These are phyloP conservation scores for Sergeia podlipaevii DNA, from an alignment of 208 protist species.

Conservation along the genomic window DNA sequence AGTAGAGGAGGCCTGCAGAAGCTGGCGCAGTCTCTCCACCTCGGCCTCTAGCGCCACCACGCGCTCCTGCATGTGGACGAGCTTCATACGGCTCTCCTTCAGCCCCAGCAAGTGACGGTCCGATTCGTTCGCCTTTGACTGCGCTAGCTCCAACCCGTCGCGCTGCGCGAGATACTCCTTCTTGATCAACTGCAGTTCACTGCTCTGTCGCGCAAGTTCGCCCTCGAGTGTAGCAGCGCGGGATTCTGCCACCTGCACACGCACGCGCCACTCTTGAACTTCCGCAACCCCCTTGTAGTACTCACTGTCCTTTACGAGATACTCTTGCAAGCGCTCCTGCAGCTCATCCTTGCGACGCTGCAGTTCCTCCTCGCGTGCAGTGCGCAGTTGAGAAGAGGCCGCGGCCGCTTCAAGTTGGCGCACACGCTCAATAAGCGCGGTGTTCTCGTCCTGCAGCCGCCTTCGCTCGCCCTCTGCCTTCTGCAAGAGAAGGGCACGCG, in stretches of 20 bases:
- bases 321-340: conserved; percentile 37
- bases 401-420: conserved; percentile 44
- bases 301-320: conserved; percentile 40
- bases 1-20: conserved; percentile 6
- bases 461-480: conserved; percentile 27
- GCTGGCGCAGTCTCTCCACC: conserved; percentile 16
- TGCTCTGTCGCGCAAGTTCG: conserved; percentile 32
- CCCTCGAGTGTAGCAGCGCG: conserved; percentile 12
- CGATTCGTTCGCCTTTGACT: conserved; percentile 30
- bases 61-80: conserved; percentile 31
- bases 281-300: conserved; percentile 50
- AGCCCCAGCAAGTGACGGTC: conserved; percentile 30
- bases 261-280: conserved; percentile 15
- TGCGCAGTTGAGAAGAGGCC: conserved; percentile 30
- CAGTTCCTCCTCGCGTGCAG: conserved; percentile 40
- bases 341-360: conserved; percentile 36
- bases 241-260: conserved; percentile 14
- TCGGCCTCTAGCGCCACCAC: conserved; percentile 34
- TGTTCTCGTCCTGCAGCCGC: conserved; percentile 26
- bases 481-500: conserved; percentile 31
- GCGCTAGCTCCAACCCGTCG: conserved; percentile 48
- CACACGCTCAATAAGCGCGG: conserved; percentile 27
- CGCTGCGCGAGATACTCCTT: conserved; percentile 62
- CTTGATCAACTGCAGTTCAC: conserved; percentile 45
- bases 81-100: conserved; percentile 27